Conservation (phyloP, 2,329 filamentous ascomycete species). For the Plenodomus lindquistii region DNA sequence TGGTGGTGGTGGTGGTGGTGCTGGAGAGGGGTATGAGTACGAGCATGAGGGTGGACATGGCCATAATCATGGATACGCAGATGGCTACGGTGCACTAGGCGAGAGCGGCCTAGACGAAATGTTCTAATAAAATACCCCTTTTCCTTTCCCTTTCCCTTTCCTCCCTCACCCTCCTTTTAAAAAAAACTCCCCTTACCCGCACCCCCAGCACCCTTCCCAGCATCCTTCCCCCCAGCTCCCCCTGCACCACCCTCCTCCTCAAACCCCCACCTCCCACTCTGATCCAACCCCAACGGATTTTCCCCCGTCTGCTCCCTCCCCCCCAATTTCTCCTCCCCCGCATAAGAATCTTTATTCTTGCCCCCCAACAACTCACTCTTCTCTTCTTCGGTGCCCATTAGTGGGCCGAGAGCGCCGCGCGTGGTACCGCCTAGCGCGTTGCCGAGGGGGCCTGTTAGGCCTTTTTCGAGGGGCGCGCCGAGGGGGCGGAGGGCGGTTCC, state of each 20-base stretch:
- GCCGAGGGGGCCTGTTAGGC: conserved; percentile 43
- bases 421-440: conserved; percentile 43
- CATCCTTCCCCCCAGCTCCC: neutral
- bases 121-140: too few species aligned
- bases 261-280: conserved; percentile 44
- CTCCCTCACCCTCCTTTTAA: neutral
- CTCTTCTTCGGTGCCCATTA: conserved; percentile 42
- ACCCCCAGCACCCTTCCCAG: neutral
- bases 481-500: conserved; percentile 45
- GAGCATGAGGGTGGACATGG: neutral
- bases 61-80: neutral
- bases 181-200: neutral
- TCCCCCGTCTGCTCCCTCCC: conserved; percentile 46
- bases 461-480: conserved; percentile 43
- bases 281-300: conserved; percentile 47
- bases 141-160: neutral
- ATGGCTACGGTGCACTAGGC: conserved; percentile 20
- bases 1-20: neutral
- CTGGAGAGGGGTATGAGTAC: neutral
- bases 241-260: conserved; percentile 26
- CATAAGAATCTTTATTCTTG: conserved; percentile 46
- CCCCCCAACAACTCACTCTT: conserved; percentile 43
- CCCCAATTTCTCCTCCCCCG: conserved; percentile 41
- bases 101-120: conserved; percentile 44
- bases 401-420: conserved; percentile 40